phyloP scores from a whole-genome alignment of 306 rosid species.

The Prunus padus region DNA sequence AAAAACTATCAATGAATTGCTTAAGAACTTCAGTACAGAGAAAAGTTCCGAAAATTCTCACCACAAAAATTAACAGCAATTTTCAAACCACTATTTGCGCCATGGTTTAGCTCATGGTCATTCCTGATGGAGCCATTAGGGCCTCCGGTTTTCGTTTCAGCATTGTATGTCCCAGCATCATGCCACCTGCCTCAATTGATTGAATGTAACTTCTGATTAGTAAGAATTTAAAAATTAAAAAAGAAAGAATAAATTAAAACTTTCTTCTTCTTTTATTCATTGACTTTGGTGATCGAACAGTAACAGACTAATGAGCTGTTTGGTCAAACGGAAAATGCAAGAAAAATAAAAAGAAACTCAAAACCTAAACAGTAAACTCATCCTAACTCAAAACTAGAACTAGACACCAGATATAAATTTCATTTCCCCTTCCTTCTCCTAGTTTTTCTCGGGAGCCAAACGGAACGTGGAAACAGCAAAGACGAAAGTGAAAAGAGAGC shows the following conservation, averaged over 20 bases:
- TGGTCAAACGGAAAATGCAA: neutral
- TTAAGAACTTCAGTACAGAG: neutral
- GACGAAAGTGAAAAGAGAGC: neutral
- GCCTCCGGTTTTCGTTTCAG: constrained; percentile 64
- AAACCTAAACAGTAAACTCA: no score
- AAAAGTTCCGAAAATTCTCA: constrained; percentile 9
- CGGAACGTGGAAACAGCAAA: neutral
- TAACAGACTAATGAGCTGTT: neutral
- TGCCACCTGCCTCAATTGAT: constrained; percentile 61
- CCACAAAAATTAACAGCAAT: constrained; percentile 70
- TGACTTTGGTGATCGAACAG: neutral
- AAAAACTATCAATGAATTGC: neutral
- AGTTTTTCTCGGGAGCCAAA: neutral
- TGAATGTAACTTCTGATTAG: neutral
- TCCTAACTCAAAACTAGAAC: neutral
- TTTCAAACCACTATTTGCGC: constrained; percentile 65
- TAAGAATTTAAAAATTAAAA: neutral
- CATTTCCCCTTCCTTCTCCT: constrained; percentile 26
- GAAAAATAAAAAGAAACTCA: neutral
- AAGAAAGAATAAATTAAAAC: neutral
- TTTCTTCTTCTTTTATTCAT: neutral
- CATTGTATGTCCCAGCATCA: constrained; percentile 79
- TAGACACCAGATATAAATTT: neutral
- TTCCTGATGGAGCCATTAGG: constrained; percentile 82
- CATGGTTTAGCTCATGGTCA: constrained; percentile 49